phyloP scores from a whole-genome alignment of 495 filamentous ascomycete species.

The Aspergillus baeticus region DNA sequence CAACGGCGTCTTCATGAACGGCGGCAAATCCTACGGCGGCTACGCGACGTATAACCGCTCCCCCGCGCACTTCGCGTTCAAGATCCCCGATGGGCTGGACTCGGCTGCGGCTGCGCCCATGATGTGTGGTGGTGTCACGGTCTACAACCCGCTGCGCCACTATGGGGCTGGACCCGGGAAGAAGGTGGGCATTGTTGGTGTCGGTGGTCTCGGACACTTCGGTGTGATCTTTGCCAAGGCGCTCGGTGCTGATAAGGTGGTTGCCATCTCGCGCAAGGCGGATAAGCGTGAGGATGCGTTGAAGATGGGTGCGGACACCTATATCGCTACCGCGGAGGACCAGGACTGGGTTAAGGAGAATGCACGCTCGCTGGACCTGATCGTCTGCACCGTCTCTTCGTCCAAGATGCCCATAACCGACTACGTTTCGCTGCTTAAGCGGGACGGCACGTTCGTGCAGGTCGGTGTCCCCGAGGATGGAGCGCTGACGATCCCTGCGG shows the following conservation, averaged over 20 bases:
- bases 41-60: constrained; percentile 74
- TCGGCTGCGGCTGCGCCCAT: constrained; percentile 70
- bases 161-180: constrained; percentile 79
- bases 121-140: constrained; percentile 80
- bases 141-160: constrained; percentile 71
- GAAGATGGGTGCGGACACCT: constrained; percentile 60
- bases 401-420: constrained; percentile 70
- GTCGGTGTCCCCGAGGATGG: constrained; percentile 74
- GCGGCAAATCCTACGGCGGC: constrained; percentile 60
- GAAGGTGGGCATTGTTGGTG: constrained; percentile 76
- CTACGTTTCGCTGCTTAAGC: constrained; percentile 67
- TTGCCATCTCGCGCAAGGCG: constrained; percentile 70
- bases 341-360: constrained; percentile 67
- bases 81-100: constrained; percentile 67
- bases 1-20: constrained; percentile 42
- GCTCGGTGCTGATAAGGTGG: constrained; percentile 72
- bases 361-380: constrained; percentile 70
- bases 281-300: constrained; percentile 69
- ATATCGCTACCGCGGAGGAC: constrained; percentile 83
- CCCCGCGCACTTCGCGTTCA: constrained; percentile 71
- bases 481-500: constrained; percentile 55
- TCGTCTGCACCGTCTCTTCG: constrained; percentile 76
- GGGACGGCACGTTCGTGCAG: constrained; percentile 73
- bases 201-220: constrained; percentile 80
- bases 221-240: constrained; percentile 61